A percentile compares a stretch with the other conserved stretches of the same genome.
Evolutionary conservation across 176 grass and related monocot genomes (phyloP).

Genomic region (Carex littledalei): DNA sequence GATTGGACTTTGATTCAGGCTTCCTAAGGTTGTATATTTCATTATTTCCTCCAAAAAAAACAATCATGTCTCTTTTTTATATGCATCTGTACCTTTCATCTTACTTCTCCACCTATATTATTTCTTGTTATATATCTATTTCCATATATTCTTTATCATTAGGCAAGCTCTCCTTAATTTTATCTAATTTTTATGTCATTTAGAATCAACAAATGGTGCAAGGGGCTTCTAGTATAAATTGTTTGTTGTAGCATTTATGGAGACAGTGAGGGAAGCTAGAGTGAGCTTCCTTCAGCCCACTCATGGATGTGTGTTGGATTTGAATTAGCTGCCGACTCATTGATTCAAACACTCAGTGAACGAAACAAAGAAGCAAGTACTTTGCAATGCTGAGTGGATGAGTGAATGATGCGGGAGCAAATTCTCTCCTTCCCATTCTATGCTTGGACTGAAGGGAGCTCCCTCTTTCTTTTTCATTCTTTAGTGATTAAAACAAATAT

Average conservation of each 20-base stretch:
- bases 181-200: background rate
- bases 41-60: background rate
- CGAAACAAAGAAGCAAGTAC: background rate
- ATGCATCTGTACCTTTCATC: background rate
- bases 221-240: background rate
- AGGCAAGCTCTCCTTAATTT: background rate
- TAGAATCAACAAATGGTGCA: background rate
- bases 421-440: conserved; percentile 38
- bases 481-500: background rate
- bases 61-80: background rate
- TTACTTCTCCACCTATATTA: background rate
- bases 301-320: conserved; percentile 28
- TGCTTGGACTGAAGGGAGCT: conserved; percentile 57
- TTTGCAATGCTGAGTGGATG: conserved; percentile 25
- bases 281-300: conserved; percentile 41
- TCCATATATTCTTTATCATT: background rate
- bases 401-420: conserved; percentile 49
- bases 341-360: conserved; percentile 36
- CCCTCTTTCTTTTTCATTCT: conserved; percentile 30
- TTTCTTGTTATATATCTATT: background rate
- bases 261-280: background rate
- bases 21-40: background rate
- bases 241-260: background rate
- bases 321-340: conserved; percentile 51
- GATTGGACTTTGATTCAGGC: background rate